Conservation (phyloP, 1,284 basidiomycete genomes). For the Fistulinella cinereoalba region DNA sequence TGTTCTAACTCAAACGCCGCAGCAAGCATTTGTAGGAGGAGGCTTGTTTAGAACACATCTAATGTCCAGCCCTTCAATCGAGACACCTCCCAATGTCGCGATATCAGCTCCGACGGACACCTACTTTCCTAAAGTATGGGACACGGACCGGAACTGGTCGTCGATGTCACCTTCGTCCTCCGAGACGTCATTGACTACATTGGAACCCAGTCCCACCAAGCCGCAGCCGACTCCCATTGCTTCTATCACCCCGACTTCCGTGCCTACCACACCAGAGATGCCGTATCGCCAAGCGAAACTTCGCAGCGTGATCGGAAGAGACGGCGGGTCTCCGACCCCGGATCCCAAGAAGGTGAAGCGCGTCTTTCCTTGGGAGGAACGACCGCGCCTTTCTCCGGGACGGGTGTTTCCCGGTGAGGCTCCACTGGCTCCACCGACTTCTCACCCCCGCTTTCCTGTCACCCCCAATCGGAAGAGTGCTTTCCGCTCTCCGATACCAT, state of each 20-base stretch:
- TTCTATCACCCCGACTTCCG: slow-evolving; percentile 62
- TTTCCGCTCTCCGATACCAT: slow-evolving; percentile 29
- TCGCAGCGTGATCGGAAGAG: slow-evolving; percentile 52
- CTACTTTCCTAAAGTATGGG: slow-evolving; percentile 76
- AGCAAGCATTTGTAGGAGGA: slow-evolving; percentile 21
- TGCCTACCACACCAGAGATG: slow-evolving; percentile 56
- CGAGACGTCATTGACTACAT: slow-evolving; percentile 28
- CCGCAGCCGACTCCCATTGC: slow-evolving; percentile 37
- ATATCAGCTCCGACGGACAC: slow-evolving; percentile 54
- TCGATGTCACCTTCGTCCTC: slow-evolving; percentile 21
- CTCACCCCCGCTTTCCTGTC: slow-evolving; percentile 32
- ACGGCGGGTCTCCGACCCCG: slow-evolving; percentile 48
- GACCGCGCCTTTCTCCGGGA: slow-evolving; percentile 58
- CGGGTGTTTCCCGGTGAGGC: slow-evolving; percentile 75
- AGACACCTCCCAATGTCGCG: slow-evolving; percentile 68
- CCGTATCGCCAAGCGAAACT: slow-evolving; percentile 62
- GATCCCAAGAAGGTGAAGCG: slow-evolving; percentile 71
- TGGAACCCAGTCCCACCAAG: slow-evolving; percentile 24
- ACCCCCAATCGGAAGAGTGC: slow-evolving; percentile 21
- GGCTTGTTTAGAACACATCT: slow-evolving; percentile 62
- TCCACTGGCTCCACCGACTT: slow-evolving; percentile 46
- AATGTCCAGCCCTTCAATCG: slow-evolving; percentile 65
- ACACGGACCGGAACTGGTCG: slow-evolving; percentile 42
- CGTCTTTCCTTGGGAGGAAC: slow-evolving; percentile 94
- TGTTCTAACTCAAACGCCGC: slow-evolving; percentile 1